Percentiles rank a stretch among this genome's conserved stretches.
Conservation (phyloP, 306 rosid genomes). For the Prunus mume region DNA sequence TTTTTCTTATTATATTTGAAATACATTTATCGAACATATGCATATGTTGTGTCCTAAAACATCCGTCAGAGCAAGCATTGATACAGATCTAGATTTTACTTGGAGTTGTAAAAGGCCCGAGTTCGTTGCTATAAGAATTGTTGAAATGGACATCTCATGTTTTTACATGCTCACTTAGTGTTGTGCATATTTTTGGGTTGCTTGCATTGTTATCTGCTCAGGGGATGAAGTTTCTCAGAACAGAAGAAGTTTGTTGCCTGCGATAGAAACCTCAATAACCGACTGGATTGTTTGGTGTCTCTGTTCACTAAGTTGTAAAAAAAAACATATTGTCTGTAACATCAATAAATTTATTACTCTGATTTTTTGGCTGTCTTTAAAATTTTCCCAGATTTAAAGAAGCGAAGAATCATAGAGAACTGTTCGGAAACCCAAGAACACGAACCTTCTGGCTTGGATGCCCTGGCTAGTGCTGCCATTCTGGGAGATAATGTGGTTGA, state of each 20-base stretch:
- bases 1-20: not conserved
- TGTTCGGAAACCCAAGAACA: conserved; percentile 42
- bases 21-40: not conserved
- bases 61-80: not conserved
- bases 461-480: conserved; percentile 88
- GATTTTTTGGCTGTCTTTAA: conserved; percentile 5
- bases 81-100: not conserved
- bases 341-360: not conserved
- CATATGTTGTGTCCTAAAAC: not conserved
- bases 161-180: not conserved
- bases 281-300: not conserved
- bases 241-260: not conserved
- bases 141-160: not conserved
- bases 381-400: conserved; percentile 57
- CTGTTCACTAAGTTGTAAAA: not conserved
- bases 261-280: not conserved
- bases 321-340: not conserved
- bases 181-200: not conserved
- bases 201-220: not conserved
- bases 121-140: not conserved
- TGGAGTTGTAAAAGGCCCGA: not conserved
- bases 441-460: conserved; percentile 81
- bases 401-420: conserved; percentile 46
- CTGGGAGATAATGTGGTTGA: conserved; percentile 64
- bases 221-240: too few species aligned